phyloP scores from a whole-genome alignment of 208 protist genomes.

The Tritrichomonas musculus region DNA sequence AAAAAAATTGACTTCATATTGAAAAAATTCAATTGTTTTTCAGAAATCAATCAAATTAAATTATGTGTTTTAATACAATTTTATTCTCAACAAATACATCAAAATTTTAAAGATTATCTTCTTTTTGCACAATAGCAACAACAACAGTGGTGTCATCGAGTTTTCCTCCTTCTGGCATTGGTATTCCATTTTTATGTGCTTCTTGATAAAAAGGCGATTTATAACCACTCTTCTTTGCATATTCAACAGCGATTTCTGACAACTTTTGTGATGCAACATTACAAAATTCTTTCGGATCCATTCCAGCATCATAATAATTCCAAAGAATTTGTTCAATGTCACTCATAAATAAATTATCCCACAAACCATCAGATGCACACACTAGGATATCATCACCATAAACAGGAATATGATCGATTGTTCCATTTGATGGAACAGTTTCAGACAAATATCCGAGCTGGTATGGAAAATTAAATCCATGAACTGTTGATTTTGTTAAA shows the following conservation, averaged over 20 bases:
- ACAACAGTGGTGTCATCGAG: neutral
- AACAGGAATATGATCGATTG: neutral
- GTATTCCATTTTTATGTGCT: neutral
- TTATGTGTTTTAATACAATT: neutral
- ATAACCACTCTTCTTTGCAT: neutral
- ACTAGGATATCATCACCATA: neutral
- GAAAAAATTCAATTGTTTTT: neutral
- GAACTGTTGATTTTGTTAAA: neutral
- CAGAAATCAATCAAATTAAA: neutral
- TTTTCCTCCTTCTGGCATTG: neutral
- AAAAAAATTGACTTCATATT: neutral
- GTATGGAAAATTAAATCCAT: conserved; percentile 3
- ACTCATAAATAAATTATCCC: neutral
- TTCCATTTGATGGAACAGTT: neutral
- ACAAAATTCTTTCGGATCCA: neutral
- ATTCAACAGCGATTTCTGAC: neutral
- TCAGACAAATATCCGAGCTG: neutral
- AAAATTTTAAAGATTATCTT: no score
- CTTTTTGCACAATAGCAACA: neutral
- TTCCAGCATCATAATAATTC: neutral
- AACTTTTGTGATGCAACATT: neutral
- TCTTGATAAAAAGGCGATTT: neutral
- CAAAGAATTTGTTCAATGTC: neutral
- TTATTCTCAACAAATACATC: neutral
- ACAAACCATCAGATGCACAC: neutral